Base-by-base conservation (phyloP, 2,329 filamentous ascomycete genomes). In the Nothophaeocryptopus gaeumannii region DNA sequence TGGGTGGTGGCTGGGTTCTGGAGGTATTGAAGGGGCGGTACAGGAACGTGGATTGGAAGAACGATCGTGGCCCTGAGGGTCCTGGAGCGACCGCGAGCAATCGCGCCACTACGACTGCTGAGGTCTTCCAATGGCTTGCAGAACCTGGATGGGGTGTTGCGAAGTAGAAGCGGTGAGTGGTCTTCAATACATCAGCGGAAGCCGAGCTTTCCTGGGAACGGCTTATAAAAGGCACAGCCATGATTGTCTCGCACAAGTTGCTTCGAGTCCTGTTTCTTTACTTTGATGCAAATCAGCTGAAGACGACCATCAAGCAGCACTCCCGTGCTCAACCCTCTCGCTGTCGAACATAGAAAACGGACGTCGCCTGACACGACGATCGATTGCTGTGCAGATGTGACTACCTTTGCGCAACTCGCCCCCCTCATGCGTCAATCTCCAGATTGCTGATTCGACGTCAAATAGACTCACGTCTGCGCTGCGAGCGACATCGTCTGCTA, bases 11-110 rank as follows among this genome's bases (percentile, higher is more conserved):
- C 0, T 77, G 72, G 12, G 72, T 83, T 12, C 59, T 83, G 36
- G 81, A 84, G 63, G 78, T 84, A 1, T 74, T 76, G 3, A 76
- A 77, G 58, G 64, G 61, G 8, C 72, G 72, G 34, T 77, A 78
- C 40, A 71, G 81, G 39, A 63, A 67, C 36, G 80, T 83, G 1
- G 67, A 69, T 51, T 65, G 70, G 50, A 73, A 74, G 45, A 78
- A 78, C 52, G 80, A 83, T 61, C 75, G 77, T 0, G 80, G 79
- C 0, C 80, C 79, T 2, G 67, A 67, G 12, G 70, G 69, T 20
- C 64, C 66, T 30, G 80, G 80, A 2, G 52, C 38, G 4, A 56
- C 51, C 4, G 60, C 51, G 7, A 74, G 74, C 29, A 74, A 76
- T 45, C 48, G 67, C 41, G 61, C 55, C 29, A 60, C 64, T 14